phyloP scores from a whole-genome alignment of 345 rosid genomes.

The Gossypium australe region DNA sequence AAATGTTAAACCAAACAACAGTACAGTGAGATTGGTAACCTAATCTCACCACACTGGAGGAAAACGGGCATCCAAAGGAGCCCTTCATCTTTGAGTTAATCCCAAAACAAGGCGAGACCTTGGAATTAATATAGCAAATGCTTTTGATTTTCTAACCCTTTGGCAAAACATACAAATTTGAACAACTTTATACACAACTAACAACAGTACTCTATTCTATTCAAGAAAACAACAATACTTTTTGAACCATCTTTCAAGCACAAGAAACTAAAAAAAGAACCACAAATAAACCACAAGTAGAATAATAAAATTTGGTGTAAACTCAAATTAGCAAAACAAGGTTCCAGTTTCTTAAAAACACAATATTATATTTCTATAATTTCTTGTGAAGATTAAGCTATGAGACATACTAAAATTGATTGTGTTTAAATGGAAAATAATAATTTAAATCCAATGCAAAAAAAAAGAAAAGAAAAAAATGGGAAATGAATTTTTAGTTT shows the following conservation, averaged over 20 bases:
- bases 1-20: too few relatives aligned
- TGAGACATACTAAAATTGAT: too few relatives aligned
- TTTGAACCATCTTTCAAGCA: not conserved
- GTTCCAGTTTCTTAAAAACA: not conserved
- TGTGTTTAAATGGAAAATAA: too few relatives aligned
- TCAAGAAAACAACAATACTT: not conserved
- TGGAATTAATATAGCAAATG: not conserved
- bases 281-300: not conserved
- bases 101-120: not conserved
- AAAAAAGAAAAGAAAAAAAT: too few relatives aligned
- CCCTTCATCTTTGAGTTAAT: slow-evolving; percentile 18
- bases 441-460: too few relatives aligned
- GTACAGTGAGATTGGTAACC: too few relatives aligned
- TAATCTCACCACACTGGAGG: too few relatives aligned
- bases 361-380: too few relatives aligned
- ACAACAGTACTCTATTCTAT: not conserved
- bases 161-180: not conserved
- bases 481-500: too few relatives aligned
- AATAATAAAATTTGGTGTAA: not conserved
- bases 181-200: not conserved
- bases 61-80: too few relatives aligned
- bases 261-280: not conserved
- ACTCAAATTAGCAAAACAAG: not conserved
- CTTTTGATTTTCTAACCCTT: not conserved
- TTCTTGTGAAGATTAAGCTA: not conserved